phyloP scores from a whole-genome alignment of 371 early-diverging fungal genomes.

The Umbelopsis sp. region DNA sequence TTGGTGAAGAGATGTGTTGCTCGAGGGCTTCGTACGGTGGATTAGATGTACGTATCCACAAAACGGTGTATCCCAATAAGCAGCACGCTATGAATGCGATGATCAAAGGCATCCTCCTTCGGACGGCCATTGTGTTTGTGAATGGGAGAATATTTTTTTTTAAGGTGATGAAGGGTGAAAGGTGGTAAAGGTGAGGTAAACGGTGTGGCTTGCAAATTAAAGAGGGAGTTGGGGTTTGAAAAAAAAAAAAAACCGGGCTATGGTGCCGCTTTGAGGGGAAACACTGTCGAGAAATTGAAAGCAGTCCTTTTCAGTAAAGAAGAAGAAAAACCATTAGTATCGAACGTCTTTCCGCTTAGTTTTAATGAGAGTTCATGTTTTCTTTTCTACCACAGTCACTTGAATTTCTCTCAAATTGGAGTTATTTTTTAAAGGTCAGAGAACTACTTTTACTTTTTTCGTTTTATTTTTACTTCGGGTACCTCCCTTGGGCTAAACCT shows the following conservation, averaged over 20 bases:
- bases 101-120: constrained; percentile 2
- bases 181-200: too few relatives aligned
- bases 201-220: constrained; percentile 4
- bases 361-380: background rate
- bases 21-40: background rate
- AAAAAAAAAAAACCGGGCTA: background rate
- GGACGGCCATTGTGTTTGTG: background rate
- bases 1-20: constrained; percentile 4
- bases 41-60: constrained; percentile 7
- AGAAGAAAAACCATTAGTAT: background rate
- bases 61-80: background rate
- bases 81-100: background rate
- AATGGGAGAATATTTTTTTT: background rate
- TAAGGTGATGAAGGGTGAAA: background rate
- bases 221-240: background rate
- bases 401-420: constrained; percentile 1
- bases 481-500: background rate
- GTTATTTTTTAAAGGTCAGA: background rate
- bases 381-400: background rate
- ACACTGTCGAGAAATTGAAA: too few relatives aligned
- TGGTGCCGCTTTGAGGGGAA: too few relatives aligned
- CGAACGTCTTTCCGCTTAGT: background rate
- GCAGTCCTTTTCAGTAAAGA: background rate
- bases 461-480: background rate
- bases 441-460: too few relatives aligned